Percentiles rank a stretch among this genome's conserved stretches.
phyloP scores from a whole-genome alignment of 345 rosid species.

The Psidium guajava region DNA sequence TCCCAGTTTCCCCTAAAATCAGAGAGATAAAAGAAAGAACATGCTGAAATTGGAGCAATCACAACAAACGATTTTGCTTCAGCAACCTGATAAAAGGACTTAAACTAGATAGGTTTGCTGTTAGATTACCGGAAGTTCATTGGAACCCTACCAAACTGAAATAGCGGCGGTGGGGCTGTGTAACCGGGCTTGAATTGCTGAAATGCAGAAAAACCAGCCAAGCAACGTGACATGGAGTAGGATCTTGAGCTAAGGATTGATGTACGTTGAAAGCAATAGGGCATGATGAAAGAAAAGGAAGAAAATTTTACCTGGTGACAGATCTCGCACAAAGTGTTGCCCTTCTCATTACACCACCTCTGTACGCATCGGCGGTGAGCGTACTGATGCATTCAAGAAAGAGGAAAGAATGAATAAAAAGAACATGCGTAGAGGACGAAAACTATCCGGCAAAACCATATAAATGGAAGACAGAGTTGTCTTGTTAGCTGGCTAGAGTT shows the following conservation, averaged over 20 bases:
- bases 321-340: constrained; percentile 73
- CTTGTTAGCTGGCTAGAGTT: not conserved
- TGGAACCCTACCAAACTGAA: constrained; percentile 66
- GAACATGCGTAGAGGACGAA: not conserved
- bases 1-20: constrained; percentile 67
- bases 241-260: not conserved
- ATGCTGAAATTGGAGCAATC: not conserved
- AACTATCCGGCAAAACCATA: not conserved
- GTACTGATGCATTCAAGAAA: constrained; percentile 30
- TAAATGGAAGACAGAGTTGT: not conserved
- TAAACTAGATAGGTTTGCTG: not conserved
- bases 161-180: constrained; percentile 72
- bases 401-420: not conserved
- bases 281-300: not conserved
- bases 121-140: constrained; percentile 49
- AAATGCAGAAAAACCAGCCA: not conserved
- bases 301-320: constrained; percentile 58
- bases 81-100: not conserved
- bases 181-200: constrained; percentile 84
- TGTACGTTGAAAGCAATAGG: not conserved
- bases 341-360: constrained; percentile 95
- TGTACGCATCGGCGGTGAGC: constrained; percentile 88
- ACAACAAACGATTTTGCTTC: not conserved
- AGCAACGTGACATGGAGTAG: not conserved
- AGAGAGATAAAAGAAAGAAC: not conserved